A percentile compares a stretch with the other conserved stretches of the same genome.
Conservation (phyloP, 169 alveolate species). For the Plasmodium falciparum region DNA sequence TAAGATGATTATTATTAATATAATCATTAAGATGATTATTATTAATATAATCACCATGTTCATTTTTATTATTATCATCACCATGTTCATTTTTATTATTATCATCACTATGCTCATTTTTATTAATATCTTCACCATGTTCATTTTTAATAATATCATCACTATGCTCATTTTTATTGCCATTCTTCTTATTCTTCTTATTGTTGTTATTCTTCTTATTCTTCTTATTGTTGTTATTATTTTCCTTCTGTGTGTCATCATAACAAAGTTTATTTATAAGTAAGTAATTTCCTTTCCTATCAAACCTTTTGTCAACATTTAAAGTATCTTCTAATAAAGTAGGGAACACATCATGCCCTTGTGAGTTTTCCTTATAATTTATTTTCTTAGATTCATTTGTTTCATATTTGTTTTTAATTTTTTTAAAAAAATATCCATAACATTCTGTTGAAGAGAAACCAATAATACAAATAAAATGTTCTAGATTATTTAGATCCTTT, state of each 20-base stretch:
- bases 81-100: no score
- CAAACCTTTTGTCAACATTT: neutral
- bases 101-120: no score
- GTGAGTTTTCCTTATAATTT: neutral
- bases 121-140: no score
- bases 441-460: slow-evolving; percentile 63
- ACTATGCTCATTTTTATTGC: no score
- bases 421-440: slow-evolving; percentile 58
- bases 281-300: slow-evolving; percentile 8
- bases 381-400: neutral
- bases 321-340: neutral
- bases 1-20: no score
- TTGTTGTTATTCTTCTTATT: neutral
- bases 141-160: neutral
- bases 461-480: slow-evolving; percentile 48
- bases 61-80: no score
- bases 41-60: no score
- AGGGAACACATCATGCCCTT: neutral
- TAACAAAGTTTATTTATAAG: neutral
- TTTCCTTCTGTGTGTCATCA: neutral
- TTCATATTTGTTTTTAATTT: neutral
- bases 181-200: neutral
- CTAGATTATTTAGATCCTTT: slow-evolving; percentile 23
- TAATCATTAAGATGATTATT: no score
- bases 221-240: neutral